Evolutionary conservation across 805 yeast species (phyloP).

Genomic region (Starmerella powellii): DNA sequence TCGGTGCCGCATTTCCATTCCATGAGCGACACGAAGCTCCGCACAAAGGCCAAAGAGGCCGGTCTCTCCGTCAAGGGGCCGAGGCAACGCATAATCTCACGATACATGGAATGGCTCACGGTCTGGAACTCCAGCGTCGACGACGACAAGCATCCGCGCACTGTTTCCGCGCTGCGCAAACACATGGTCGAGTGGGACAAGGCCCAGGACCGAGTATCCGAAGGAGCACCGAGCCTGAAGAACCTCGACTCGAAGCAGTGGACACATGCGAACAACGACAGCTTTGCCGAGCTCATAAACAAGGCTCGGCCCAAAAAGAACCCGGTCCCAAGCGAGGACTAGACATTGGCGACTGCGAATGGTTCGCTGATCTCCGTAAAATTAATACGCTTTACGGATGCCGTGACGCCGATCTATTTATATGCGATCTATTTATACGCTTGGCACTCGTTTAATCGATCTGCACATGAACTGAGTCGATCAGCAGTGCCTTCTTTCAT

Average conservation of each 20-base stretch:
- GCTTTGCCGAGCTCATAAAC: constrained; percentile 18
- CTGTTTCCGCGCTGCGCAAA: constrained; percentile 42
- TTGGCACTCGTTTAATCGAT: too few relatives aligned
- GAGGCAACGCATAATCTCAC: constrained; percentile 46
- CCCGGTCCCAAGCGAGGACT: neutral
- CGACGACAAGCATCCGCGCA: constrained; percentile 51
- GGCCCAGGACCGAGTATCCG: constrained; percentile 11
- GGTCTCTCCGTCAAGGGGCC: constrained; percentile 54
- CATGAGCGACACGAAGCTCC: constrained; percentile 46
- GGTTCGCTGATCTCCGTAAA: too few relatives aligned
- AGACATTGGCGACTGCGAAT: neutral
- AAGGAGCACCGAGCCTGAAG: constrained; percentile 10
- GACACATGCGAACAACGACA: constrained; percentile 19
- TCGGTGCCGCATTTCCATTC: constrained; percentile 50
- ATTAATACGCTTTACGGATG: too few relatives aligned
- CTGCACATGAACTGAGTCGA: too few relatives aligned
- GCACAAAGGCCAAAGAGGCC: constrained; percentile 43
- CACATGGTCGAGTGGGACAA: constrained; percentile 35
- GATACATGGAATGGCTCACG: constrained; percentile 67
- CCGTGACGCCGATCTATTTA: too few relatives aligned
- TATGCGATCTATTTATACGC: too few relatives aligned
- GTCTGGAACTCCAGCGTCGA: constrained; percentile 76
- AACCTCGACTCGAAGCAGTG: constrained; percentile 14
- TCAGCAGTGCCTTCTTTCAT: too few relatives aligned
- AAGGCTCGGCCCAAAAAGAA: constrained; percentile 11